A percentile compares a stretch with the other conserved stretches of the same genome.
phyloP scores from a whole-genome alignment of 1,284 basidiomycete species.

The Ganoderma leucocontextum region DNA sequence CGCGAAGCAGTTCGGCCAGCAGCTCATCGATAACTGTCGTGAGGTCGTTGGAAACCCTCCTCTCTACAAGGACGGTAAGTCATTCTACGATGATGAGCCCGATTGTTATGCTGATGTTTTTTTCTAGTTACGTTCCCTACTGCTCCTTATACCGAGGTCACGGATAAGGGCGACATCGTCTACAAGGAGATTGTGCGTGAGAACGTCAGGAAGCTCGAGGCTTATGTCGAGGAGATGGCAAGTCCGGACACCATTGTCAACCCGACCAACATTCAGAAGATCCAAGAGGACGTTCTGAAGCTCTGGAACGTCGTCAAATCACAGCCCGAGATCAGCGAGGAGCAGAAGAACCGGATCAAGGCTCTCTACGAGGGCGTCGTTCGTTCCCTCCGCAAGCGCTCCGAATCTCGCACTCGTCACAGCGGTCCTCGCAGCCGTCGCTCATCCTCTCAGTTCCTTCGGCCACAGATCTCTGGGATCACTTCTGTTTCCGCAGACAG shows the following conservation, averaged over 20 bases:
- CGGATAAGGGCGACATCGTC: conserved; percentile 92
- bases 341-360: conserved; percentile 98
- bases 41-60: conserved; percentile 87
- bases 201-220: conserved; percentile 96
- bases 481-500: conserved; percentile 89
- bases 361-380: conserved; percentile 97
- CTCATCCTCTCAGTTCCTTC: conserved; percentile 93
- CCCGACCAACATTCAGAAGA: conserved; percentile 93
- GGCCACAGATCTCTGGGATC: conserved; percentile 83
- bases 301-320: conserved; percentile 98
- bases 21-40: conserved; percentile 93
- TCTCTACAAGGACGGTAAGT: conserved; percentile 90
- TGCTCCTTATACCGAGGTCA: conserved; percentile 94
- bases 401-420: conserved; percentile 62
- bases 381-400: conserved; percentile 74
- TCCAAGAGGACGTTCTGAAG: conserved; percentile 95
- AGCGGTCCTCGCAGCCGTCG: conserved; percentile 76
- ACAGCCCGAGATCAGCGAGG: conserved; percentile 95
- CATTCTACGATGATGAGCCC: conserved; percentile 2
- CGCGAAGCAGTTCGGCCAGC: conserved; percentile 96
- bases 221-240: conserved; percentile 99
- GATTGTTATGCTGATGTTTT: conserved; percentile 14
- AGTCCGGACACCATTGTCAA: conserved; percentile 88
- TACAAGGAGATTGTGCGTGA: conserved; percentile 95
- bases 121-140: conserved; percentile 93